Base-by-base conservation (phyloP, 1,284 basidiomycete genomes). In the Irpex sp. region DNA sequence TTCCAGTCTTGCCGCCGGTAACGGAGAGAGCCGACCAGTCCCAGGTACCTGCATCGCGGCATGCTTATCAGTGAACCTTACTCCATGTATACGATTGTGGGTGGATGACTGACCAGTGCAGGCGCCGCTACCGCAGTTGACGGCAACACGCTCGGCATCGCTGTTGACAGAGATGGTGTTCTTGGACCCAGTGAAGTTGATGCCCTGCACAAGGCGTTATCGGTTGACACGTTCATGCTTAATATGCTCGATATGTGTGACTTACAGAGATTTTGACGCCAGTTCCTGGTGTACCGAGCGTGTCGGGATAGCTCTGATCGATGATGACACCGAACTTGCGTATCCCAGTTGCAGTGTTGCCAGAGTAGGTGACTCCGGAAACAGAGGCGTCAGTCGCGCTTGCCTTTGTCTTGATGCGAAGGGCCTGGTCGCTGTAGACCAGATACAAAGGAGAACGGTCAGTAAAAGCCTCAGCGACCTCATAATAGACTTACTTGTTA, bases 1-100 rank as follows among this genome's bases (percentile, higher is more conserved):
- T 64, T 64, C 82, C 79, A 7, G 68, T 67, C 36, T 65, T 64
- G n/a, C 83, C 84, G 3, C 84, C 84, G 5, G 75, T 75, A 5
- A 79, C 77, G 59, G 75, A 70, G 57, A 88, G 75, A 33, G 70
- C 72, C 6, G 77, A 72, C 81, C 83, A 87, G 67, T 84, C 71
- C 84, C 85, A 87, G 0, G 72, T 74, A 5, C 83, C 84, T 75
- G 39, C 15, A 43, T 43, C 39, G 15, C 15, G 51, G 15, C 39
- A n/a, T 54, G 15, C 15, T 26, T 43, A 43, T 43, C 39, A 49
- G 46, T 4, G 33, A 46, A 37, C 60, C 26, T 47, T 19, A 13
- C 21, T 17, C 31, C 36, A n/a, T 17, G 39, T 33, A 8, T 47
- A 8, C 7, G 8, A 9, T 7, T 11, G 39, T 11, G 19, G 17